phyloP scores from a whole-genome alignment of 331 rosid species.

The Quercus lobata region DNA sequence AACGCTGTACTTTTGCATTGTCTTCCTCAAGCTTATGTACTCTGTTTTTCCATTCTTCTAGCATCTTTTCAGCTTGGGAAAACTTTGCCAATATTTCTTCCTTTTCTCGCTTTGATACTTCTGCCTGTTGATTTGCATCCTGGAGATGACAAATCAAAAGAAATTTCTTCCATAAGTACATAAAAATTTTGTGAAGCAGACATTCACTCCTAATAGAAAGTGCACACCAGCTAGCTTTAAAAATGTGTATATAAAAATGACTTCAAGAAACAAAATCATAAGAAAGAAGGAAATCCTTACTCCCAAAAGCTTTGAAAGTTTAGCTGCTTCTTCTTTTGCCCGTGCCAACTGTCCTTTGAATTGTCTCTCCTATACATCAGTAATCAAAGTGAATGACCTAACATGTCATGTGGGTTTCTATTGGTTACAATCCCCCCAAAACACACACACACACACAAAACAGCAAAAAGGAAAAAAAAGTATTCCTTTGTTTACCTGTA shows the following conservation, averaged over 20 bases:
- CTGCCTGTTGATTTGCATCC: constrained; percentile 66
- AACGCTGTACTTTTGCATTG: constrained; percentile 71
- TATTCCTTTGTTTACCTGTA: constrained; percentile 51
- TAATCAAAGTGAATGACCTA: not conserved
- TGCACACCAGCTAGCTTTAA: not conserved
- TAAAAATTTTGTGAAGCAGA: not conserved
- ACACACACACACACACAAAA: not conserved
- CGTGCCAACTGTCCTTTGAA: constrained; percentile 69
- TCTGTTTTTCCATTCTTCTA: constrained; percentile 73
- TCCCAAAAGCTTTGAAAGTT: constrained; percentile 54
- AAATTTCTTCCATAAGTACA: too few relatives aligned
- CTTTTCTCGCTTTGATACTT: constrained; percentile 46
- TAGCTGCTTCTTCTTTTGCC: constrained; percentile 69
- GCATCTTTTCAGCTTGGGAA: constrained; percentile 57
- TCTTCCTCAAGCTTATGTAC: constrained; percentile 89
- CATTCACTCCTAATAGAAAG: not conserved
- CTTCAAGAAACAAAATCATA: not conserved
- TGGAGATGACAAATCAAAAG: constrained; percentile 26
- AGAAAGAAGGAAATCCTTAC: constrained; percentile 37
- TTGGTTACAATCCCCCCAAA: too few relatives aligned
- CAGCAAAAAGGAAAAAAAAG: not conserved
- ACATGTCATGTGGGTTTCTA: not conserved
- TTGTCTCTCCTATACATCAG: constrained; percentile 54
- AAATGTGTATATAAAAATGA: not conserved
- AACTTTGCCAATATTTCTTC: constrained; percentile 61